Conservation (phyloP, 169 alveolate genomes). For the Cystoisospora suis region DNA sequence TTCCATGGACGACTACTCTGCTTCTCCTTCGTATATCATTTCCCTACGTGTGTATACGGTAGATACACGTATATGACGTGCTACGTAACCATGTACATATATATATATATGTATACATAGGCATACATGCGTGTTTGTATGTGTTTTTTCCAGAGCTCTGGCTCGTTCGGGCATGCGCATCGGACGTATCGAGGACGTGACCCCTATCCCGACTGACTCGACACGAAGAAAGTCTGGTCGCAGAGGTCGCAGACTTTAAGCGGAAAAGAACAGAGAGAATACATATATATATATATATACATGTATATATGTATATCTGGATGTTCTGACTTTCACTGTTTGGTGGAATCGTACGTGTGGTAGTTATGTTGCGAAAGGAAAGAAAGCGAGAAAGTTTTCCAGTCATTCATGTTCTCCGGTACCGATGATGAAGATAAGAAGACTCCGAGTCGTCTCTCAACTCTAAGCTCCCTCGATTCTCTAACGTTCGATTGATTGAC, state of each 20-base stretch:
- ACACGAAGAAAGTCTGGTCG: slow-evolving; percentile 99
- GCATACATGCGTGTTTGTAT: not conserved
- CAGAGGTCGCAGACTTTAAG: slow-evolving; percentile 98
- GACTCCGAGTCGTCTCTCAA: too few species aligned
- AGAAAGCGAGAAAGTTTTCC: too few species aligned
- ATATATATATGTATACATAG: not conserved
- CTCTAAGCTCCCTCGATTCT: too few species aligned
- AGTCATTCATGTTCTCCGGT: too few species aligned
- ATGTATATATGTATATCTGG: not conserved
- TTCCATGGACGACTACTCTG: not conserved
- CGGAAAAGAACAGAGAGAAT: not conserved
- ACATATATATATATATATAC: not conserved
- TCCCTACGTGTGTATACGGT: too few species aligned
- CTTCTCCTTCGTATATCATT: not conserved
- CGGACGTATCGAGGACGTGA: slow-evolving; percentile 99
- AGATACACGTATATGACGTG: too few species aligned
- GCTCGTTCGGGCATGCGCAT: slow-evolving; percentile 99
- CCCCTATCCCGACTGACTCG: slow-evolving; percentile 99
- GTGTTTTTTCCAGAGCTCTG: slow-evolving; percentile 89
- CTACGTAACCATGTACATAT: slow-evolving; percentile 17
- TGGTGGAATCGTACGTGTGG: too few species aligned
- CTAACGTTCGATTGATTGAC: too few species aligned
- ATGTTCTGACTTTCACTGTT: too few species aligned
- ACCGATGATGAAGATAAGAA: too few species aligned
- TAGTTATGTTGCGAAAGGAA: too few species aligned